These are phyloP conservation scores for Galerina marginata DNA, from an alignment of 768 basidiomycete species.

Conservation along the genomic window DNA sequence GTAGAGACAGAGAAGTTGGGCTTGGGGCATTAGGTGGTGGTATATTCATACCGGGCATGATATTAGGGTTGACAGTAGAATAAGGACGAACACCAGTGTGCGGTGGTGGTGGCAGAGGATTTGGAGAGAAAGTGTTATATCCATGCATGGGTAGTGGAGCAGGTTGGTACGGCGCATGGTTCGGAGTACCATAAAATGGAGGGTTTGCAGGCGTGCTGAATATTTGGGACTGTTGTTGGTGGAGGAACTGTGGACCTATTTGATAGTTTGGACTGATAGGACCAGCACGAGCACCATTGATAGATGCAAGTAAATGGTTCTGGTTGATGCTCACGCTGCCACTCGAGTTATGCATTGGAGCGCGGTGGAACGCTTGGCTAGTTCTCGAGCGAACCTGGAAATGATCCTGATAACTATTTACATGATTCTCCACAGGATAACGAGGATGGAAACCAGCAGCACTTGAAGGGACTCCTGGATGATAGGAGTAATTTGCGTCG, in stretches of 20 bases:
- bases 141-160: slow-evolving; percentile 10
- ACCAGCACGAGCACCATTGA: slow-evolving; percentile 40
- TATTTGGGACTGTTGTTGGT: slow-evolving; percentile 20
- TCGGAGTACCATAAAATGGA: slow-evolving; percentile 12
- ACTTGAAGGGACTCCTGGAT: slow-evolving; percentile 19
- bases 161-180: slow-evolving; percentile 14
- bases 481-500: slow-evolving; percentile 39
- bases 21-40: slow-evolving; percentile 16
- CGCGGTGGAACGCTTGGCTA: slow-evolving; percentile 48
- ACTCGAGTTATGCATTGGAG: slow-evolving; percentile 33
- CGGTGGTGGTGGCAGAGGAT: slow-evolving; percentile 13
- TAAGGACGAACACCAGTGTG: slow-evolving; percentile 16
- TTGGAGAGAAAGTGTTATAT: slow-evolving; percentile 7
- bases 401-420: slow-evolving; percentile 29
- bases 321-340: slow-evolving; percentile 58
- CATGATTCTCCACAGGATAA: slow-evolving; percentile 11
- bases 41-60: slow-evolving; percentile 11
- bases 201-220: slow-evolving; percentile 1
- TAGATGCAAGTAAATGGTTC: slow-evolving; percentile 49
- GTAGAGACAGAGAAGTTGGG: slow-evolving; percentile 25
- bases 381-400: slow-evolving; percentile 55
- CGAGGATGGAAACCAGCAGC: slow-evolving; percentile 25
- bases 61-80: slow-evolving; percentile 16
- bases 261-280: slow-evolving; percentile 24
- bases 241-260: slow-evolving; percentile 19